Conservation (phyloP, 176 grass and related monocot species). For the Musa schizocarpa region DNA sequence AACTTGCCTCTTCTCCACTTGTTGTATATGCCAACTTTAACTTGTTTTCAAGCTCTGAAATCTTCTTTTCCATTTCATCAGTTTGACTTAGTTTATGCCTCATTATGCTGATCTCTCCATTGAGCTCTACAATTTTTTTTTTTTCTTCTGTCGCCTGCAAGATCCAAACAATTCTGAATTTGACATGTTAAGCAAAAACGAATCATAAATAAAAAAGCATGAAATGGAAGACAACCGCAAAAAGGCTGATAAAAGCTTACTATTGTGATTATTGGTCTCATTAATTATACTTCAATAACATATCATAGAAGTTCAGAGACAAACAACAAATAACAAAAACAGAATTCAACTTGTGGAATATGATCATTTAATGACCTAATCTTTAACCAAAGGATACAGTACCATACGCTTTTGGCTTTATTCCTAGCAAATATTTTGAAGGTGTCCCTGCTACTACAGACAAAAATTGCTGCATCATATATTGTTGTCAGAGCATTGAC, state of each 20-base stretch:
- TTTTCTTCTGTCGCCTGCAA: slow-evolving; percentile 43
- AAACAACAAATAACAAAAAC: no score
- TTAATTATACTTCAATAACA: no score
- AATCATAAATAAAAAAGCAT: not conserved
- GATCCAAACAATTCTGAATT: slow-evolving; percentile 4
- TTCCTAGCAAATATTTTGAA: no score
- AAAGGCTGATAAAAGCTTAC: not conserved
- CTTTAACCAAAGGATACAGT: no score
- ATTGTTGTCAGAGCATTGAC: no score
- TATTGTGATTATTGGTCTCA: no score
- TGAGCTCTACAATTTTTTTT: slow-evolving; percentile 34
- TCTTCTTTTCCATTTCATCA: slow-evolving; percentile 58
- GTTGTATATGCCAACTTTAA: slow-evolving; percentile 37
- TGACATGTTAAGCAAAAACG: not conserved
- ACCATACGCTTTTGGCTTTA: no score
- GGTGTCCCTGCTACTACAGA: no score
- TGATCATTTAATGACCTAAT: no score
- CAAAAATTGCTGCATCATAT: no score
- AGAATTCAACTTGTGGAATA: no score
- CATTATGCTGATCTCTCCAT: slow-evolving; percentile 36
- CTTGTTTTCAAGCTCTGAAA: slow-evolving; percentile 66
- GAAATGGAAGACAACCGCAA: not conserved
- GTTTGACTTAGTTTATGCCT: slow-evolving; percentile 41
- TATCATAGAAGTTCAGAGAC: no score
- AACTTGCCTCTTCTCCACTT: slow-evolving; percentile 30